Evolutionary conservation across 2,329 filamentous ascomycete species (phyloP).

Genomic region (Aspergillus fumigatus): DNA sequence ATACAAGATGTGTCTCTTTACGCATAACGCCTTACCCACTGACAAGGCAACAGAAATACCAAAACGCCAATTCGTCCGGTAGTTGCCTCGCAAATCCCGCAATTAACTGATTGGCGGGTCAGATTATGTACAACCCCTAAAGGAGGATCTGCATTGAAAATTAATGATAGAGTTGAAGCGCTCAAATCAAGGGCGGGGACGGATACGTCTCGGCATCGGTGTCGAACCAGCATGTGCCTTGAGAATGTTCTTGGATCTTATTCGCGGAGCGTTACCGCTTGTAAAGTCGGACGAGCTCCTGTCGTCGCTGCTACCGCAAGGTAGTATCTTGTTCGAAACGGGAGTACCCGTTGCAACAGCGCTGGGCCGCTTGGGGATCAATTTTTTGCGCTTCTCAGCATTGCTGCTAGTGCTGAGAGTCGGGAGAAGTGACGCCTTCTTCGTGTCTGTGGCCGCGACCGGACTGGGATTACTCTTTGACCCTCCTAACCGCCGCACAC

Average conservation of each 20-base stretch:
- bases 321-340: slow-evolving; percentile 12
- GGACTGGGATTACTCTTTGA: slow-evolving; percentile 19
- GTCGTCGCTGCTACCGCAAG: slow-evolving; percentile 13
- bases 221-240: slow-evolving; percentile 34
- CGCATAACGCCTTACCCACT: not conserved
- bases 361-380: slow-evolving; percentile 31
- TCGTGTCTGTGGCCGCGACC: slow-evolving; percentile 10
- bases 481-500: slow-evolving; percentile 28
- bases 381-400: slow-evolving; percentile 29
- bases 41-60: not conserved
- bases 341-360: slow-evolving; percentile 14
- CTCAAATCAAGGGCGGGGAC: slow-evolving; percentile 22
- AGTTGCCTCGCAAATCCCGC: not conserved
- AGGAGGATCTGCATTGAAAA: not conserved
- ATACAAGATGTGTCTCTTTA: too few relatives aligned
- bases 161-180: slow-evolving; percentile 3
- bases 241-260: slow-evolving; percentile 26
- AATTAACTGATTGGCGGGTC: not conserved
- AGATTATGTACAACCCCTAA: slow-evolving; percentile 1
- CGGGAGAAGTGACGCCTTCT: not conserved
- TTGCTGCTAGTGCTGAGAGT: slow-evolving; percentile 14
- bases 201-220: slow-evolving; percentile 31
- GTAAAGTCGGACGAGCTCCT: slow-evolving; percentile 15
- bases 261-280: slow-evolving; percentile 12
- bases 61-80: not conserved